Evolutionary conservation across 345 rosid genomes (phyloP).

Genomic region (Sonneratia caseolaris): DNA sequence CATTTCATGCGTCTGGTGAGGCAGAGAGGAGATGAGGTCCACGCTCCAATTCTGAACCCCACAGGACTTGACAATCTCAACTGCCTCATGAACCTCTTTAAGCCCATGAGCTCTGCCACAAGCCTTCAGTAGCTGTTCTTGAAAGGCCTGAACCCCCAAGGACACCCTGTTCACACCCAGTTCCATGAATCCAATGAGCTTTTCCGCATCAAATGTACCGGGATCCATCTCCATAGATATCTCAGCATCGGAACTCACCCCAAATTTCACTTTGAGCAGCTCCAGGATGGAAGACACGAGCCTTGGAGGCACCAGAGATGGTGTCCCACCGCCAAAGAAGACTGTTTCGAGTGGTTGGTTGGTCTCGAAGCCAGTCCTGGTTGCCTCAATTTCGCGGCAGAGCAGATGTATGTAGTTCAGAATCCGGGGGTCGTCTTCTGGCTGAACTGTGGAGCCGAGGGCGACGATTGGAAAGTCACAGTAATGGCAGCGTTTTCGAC

Average conservation of each 20-base stretch:
- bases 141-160: conserved; percentile 89
- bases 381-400: conserved; percentile 46
- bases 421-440: conserved; percentile 58
- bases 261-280: conserved; percentile 46
- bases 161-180: conserved; percentile 95
- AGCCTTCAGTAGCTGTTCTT: conserved; percentile 67
- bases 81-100: conserved; percentile 63
- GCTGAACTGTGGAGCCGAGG: conserved; percentile 49
- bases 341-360: conserved; percentile 49
- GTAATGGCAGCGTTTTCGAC: conserved; percentile 92
- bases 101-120: conserved; percentile 94
- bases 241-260: conserved; percentile 53
- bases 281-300: conserved; percentile 55
- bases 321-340: conserved; percentile 94
- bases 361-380: conserved; percentile 25
- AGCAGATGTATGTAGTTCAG: conserved; percentile 43
- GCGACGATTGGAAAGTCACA: conserved; percentile 89
- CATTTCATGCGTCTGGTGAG: conserved; percentile 69
- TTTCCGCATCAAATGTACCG: conserved; percentile 62
- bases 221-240: conserved; percentile 98
- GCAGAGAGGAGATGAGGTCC: conserved; percentile 91
- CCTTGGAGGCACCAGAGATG: conserved; percentile 80
- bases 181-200: conserved; percentile 42
- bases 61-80: conserved; percentile 47
- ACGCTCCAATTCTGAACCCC: conserved; percentile 84